A percentile compares a stretch with the other conserved stretches of the same genome.
Conservation (phyloP, 2,329 filamentous ascomycete genomes). For the Alternaria sp. region DNA sequence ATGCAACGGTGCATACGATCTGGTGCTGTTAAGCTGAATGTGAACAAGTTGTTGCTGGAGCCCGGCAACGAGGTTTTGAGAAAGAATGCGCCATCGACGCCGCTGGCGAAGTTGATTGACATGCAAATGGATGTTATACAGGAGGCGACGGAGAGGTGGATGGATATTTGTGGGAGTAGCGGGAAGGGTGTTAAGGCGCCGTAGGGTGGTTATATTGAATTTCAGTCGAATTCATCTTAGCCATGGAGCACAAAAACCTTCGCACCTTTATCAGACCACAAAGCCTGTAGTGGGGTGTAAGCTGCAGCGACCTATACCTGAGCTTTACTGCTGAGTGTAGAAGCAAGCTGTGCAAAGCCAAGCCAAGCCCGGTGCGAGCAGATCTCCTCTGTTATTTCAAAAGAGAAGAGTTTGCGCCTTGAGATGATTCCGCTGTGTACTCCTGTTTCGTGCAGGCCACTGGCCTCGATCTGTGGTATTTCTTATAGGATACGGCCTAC, state of each 20-base stretch:
- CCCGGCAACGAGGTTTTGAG: conserved; percentile 53
- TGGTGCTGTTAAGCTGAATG: conserved; percentile 64
- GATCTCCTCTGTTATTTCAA: neutral
- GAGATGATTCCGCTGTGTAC: rapidly evolving
- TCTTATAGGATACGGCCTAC: rapidly evolving
- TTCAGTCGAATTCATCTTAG: neutral
- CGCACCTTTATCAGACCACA: neutral
- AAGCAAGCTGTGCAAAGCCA: neutral
- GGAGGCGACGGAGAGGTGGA: conserved; percentile 55
- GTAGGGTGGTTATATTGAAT: neutral
- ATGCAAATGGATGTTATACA: conserved; percentile 54
- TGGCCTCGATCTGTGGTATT: neutral
- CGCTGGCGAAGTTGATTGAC: conserved; percentile 51
- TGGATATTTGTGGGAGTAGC: conserved; percentile 56
- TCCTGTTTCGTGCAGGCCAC: neutral
- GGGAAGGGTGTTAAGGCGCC: conserved; percentile 47
- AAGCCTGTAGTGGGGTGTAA: neutral
- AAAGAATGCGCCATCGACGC: conserved; percentile 44
- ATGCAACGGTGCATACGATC: conserved; percentile 59
- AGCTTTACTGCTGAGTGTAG: neutral
- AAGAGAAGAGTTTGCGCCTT: neutral
- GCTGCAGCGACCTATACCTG: rapidly evolving
- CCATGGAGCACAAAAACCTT: neutral
- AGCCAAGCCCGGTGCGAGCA: neutral
- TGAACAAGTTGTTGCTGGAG: conserved; percentile 61